Conservation (phyloP, 768 basidiomycete species). For the Auriscalpium orientale region DNA sequence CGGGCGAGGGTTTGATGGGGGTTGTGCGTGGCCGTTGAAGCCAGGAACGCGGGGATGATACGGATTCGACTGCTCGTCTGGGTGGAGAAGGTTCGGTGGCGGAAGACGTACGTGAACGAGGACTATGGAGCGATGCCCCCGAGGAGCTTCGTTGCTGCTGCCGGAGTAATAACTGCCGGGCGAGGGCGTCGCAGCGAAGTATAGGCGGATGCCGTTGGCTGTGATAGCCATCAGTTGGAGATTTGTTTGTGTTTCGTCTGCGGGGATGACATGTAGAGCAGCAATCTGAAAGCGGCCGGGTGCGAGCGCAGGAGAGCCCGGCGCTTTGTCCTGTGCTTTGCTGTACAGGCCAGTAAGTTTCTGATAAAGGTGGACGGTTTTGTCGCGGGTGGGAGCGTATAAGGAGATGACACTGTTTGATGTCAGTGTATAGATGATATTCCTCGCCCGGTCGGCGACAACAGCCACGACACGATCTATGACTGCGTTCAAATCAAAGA, state of each 20-base stretch:
- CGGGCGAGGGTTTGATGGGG: constrained; percentile 43
- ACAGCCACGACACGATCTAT: constrained; percentile 67
- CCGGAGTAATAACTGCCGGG: constrained; percentile 45
- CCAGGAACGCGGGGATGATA: constrained; percentile 37
- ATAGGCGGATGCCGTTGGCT: constrained; percentile 74
- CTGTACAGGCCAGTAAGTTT: constrained; percentile 71
- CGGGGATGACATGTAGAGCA: constrained; percentile 60
- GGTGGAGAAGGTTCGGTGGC: constrained; percentile 67
- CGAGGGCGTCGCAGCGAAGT: constrained; percentile 55
- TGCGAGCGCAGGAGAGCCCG: constrained; percentile 64
- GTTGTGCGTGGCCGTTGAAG: constrained; percentile 42
- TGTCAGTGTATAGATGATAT: constrained; percentile 74
- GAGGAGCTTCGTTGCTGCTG: constrained; percentile 18
- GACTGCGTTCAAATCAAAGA: constrained; percentile 1
- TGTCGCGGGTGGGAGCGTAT: constrained; percentile 57
- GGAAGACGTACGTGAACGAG: constrained; percentile 76
- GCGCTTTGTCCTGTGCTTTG: constrained; percentile 72
- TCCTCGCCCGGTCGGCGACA: constrained; percentile 58
- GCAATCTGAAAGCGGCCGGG: constrained; percentile 65
- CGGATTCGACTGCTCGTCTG: constrained; percentile 55
- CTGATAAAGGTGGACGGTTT: constrained; percentile 62
- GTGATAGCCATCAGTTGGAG: constrained; percentile 79
- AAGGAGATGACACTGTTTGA: constrained; percentile 58
- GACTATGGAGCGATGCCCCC: constrained; percentile 42
- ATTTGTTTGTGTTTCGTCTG: constrained; percentile 57